These are phyloP conservation scores for Taphrina populina DNA, from an alignment of 1,139 yeast species.

Conservation along the genomic window DNA sequence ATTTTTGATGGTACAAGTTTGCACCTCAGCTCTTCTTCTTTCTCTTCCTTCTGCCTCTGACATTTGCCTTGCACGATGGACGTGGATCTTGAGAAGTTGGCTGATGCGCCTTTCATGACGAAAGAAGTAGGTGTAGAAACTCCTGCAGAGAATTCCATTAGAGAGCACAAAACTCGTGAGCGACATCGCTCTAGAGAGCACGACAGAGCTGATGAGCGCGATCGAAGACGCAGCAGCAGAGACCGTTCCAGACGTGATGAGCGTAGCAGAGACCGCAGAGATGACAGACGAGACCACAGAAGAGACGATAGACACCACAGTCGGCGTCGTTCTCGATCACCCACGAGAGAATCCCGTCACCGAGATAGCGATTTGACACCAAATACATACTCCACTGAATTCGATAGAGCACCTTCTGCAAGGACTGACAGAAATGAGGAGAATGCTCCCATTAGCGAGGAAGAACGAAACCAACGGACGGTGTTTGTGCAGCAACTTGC, in stretches of 20 bases:
- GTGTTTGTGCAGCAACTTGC: conserved; percentile 49
- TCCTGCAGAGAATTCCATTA: conserved; percentile 3
- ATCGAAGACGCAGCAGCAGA: conserved; percentile 31
- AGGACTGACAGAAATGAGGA: conserved; percentile 18
- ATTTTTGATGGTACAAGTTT: too few relatives aligned
- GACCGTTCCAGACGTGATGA: conserved; percentile 33
- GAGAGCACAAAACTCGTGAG: conserved; percentile 22
- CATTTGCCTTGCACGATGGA: too few relatives aligned
- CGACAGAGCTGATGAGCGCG: conserved; percentile 35
- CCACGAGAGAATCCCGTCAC: conserved; percentile 28
- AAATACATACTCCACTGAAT: conserved; percentile 13
- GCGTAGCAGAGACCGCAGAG: too few relatives aligned
- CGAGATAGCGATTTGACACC: conserved; percentile 3
- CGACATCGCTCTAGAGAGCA: conserved; percentile 35
- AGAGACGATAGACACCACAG: conserved; percentile 27
- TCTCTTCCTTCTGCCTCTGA: too few relatives aligned
- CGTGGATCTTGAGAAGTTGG: conserved; percentile 37
- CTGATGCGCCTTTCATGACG: conserved; percentile 37
- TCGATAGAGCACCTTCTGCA: conserved; percentile 17
- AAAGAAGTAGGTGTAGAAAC: conserved; percentile 16
- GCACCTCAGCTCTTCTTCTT: too few relatives aligned
- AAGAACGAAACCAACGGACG: conserved; percentile 46
- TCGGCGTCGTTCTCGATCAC: conserved; percentile 32
- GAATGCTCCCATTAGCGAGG: conserved; percentile 40
- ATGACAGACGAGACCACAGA: conserved; percentile 13